Evolutionary conservation across 768 basidiomycete species (phyloP), one percentile per base, ranked within the genome.

Genomic region (Kwoniella newhampshirensis): DNA sequence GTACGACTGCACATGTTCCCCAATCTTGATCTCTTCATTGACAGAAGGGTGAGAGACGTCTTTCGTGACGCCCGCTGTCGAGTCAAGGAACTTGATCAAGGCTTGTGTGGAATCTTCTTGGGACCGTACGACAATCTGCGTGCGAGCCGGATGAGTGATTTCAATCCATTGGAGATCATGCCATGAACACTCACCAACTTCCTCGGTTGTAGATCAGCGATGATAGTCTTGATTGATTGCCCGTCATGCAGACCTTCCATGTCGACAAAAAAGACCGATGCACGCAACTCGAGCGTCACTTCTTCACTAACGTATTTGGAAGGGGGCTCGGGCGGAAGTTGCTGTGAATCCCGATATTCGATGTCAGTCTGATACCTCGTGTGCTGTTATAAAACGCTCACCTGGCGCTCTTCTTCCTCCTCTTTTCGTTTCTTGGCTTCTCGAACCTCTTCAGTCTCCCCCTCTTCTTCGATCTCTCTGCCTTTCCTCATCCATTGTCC

Each of bases 211-310:
- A 99, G 85, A 79, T 96, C 90, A 2, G 94, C 90, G 4, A 98
- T 86, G 62, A 99, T 96, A 0, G 89, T 92, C 77, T 97, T 97
- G 59, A 96, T 86, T 0, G 96, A 92, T 59, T 94, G 88, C 1
- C 94, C 94, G 67, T 99, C 96, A 67, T 93, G 93, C 51, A 94
- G 78, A 27, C 96, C 96, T 70, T 98, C 96, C 84, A 98, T 86
- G 70, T 99, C 94, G 43, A 98, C 85, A 67, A 89, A 98, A 43
- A 92, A 83, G 26, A 98, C 78, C 4, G 87, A 85, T 66, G 94
- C 96, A 27, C 87, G 84, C 30, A 98, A 72, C 55, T 91, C 86
- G 23, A 97, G 83, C 55, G 87, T 85, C 5, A 88, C 80, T 23
- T 84, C 81, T 40, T 86, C 86, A 0, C 85, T 82, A 43, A 96